phyloP scores from a whole-genome alignment of 2,329 filamentous ascomycete genomes.

The Curvularia sp. region DNA sequence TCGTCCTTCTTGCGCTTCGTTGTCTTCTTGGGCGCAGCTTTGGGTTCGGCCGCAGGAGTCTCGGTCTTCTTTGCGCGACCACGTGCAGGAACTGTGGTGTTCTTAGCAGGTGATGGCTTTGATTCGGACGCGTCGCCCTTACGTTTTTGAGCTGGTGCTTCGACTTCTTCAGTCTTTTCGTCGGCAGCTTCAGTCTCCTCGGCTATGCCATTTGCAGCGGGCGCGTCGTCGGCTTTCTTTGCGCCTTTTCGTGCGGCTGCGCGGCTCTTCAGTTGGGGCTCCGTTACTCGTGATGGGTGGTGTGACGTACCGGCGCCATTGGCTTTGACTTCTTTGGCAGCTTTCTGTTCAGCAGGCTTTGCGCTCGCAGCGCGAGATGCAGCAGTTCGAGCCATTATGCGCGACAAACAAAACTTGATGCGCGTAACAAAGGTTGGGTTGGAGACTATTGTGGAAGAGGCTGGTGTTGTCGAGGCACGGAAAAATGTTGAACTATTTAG shows the following conservation, averaged over 20 bases:
- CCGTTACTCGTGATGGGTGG: slow-evolving; percentile 13
- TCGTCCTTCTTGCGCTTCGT: slow-evolving; percentile 46
- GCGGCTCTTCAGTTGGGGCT: slow-evolving; percentile 26
- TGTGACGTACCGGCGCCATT: slow-evolving; percentile 45
- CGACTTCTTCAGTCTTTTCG: slow-evolving; percentile 12
- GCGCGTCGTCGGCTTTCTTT: slow-evolving; percentile 34
- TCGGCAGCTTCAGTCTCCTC: slow-evolving; percentile 12
- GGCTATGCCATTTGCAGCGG: slow-evolving; percentile 21
- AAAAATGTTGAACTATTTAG: slow-evolving; percentile 32
- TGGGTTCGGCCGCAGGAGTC: slow-evolving; percentile 29
- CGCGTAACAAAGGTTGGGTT: slow-evolving; percentile 24
- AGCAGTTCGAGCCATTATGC: slow-evolving; percentile 42
- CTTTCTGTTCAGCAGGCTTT: slow-evolving; percentile 37
- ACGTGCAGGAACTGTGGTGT: slow-evolving; percentile 26
- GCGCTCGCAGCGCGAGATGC: slow-evolving; percentile 39
- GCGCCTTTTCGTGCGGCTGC: slow-evolving; percentile 34
- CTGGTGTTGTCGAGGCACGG: slow-evolving; percentile 37
- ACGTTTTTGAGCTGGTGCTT: slow-evolving; percentile 24
- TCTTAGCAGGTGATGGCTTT: slow-evolving; percentile 18
- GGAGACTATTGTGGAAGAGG: slow-evolving; percentile 25
- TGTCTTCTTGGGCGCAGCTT: slow-evolving; percentile 25
- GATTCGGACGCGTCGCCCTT: slow-evolving; percentile 21
- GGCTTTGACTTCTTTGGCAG: slow-evolving; percentile 35
- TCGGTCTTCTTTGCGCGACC: slow-evolving; percentile 40
- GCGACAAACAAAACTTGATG: slow-evolving; percentile 24